phyloP scores from a whole-genome alignment of 345 rosid genomes.

The Salix brachista region DNA sequence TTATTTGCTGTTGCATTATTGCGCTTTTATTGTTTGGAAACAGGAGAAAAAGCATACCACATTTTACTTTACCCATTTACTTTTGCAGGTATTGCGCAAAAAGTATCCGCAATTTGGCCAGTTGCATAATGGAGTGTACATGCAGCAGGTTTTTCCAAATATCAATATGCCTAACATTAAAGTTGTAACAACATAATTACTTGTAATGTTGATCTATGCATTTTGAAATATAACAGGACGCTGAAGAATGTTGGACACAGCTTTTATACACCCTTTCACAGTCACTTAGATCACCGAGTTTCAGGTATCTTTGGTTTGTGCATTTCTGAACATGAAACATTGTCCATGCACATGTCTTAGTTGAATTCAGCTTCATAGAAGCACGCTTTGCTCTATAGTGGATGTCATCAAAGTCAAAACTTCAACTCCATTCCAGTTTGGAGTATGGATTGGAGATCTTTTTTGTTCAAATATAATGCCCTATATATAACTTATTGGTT shows the following conservation, averaged over 20 bases:
- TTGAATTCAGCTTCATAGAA: neutral
- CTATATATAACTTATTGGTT: neutral
- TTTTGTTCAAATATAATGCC: neutral
- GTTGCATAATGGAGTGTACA: constrained; percentile 82
- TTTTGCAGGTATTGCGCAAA: constrained; percentile 70
- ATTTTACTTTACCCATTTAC: constrained; percentile 1
- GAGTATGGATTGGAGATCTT: neutral
- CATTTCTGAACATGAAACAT: constrained; percentile 7
- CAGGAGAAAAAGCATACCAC: neutral
- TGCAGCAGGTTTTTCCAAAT: constrained; percentile 73
- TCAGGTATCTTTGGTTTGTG: constrained; percentile 37
- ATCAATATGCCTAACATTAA: neutral
- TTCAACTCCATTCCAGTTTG: neutral
- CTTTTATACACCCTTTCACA: constrained; percentile 88
- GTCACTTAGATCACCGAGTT: constrained; percentile 59
- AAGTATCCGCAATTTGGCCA: constrained; percentile 95
- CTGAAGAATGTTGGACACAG: constrained; percentile 99
- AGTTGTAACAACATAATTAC: neutral
- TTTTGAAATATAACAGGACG: constrained; percentile 56
- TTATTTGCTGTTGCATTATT: neutral
- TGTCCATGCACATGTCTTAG: neutral
- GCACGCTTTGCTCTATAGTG: neutral
- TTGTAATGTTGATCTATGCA: constrained; percentile 11
- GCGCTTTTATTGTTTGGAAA: constrained; percentile 1
- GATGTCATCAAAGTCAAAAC: neutral